A percentile compares a stretch with the other conserved stretches of the same genome.
These are phyloP conservation scores for Ogataea wickerhamii DNA, from an alignment of 805 yeast species.

Conservation along the genomic window DNA sequence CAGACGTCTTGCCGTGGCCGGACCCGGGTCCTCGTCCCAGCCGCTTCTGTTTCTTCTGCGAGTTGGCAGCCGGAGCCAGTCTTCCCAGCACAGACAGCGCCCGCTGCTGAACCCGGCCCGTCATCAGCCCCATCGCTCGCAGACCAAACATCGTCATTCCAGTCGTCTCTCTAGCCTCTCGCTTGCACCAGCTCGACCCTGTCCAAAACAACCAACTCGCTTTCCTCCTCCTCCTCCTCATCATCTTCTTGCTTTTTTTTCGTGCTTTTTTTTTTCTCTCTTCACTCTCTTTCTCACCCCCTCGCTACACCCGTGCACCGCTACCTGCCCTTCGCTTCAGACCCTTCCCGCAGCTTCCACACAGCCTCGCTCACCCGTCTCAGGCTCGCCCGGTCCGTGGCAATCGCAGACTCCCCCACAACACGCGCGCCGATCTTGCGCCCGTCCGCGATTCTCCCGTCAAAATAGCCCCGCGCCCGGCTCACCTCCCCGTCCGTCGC, in stretches of 20 bases:
- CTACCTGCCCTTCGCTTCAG: no score
- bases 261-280: no score
- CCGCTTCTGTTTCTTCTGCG: constrained; percentile 61
- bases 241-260: no score
- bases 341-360: not conserved
- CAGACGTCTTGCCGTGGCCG: constrained; percentile 90
- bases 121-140: not conserved
- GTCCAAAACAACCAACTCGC: no score
- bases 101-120: constrained; percentile 21
- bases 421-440: not conserved
- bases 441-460: constrained; percentile 49
- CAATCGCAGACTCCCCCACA: not conserved
- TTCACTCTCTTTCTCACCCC: no score
- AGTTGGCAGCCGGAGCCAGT: constrained; percentile 57
- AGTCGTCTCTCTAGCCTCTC: not conserved
- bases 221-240: no score
- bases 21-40: constrained; percentile 97
- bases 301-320: no score
- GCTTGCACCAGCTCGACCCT: no score
- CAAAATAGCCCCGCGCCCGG: constrained; percentile 31
- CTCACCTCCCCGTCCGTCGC: constrained; percentile 28
- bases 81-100: constrained; percentile 47
- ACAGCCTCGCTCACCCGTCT: not conserved
- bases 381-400: not conserved
- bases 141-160: constrained; percentile 2